These are phyloP conservation scores for Lactarius sanguifluus DNA, from an alignment of 768 basidiomycete genomes.

Conservation along the genomic window DNA sequence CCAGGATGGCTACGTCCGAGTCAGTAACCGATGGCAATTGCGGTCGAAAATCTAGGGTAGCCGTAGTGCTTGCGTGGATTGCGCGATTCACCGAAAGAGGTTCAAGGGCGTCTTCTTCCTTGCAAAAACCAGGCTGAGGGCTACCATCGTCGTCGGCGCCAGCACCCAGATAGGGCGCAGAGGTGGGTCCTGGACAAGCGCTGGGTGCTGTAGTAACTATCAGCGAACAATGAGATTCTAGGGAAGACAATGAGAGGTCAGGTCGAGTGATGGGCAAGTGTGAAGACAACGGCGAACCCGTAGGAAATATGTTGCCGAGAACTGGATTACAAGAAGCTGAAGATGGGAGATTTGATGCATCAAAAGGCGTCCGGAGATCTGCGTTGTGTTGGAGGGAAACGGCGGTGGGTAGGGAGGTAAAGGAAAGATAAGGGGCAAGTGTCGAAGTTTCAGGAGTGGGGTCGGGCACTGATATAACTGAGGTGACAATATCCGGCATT, in stretches of 20 bases:
- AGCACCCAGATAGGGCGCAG: not conserved
- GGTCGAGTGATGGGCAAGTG: not conserved
- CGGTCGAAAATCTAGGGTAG: not conserved
- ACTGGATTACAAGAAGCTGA: not conserved
- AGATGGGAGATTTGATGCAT: no score
- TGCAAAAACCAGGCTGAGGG: no score
- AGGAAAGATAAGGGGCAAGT: not conserved
- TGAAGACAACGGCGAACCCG: not conserved
- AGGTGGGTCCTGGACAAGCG: not conserved
- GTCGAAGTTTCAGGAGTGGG: not conserved
- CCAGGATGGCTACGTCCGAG: not conserved
- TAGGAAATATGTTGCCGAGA: not conserved
- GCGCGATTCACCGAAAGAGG: no score
- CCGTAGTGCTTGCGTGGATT: no score
- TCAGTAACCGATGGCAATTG: not conserved
- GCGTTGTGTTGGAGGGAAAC: not conserved
- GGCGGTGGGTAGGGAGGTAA: not conserved
- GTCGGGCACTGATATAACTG: not conserved
- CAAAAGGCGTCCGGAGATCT: not conserved
- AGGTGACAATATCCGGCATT: not conserved
- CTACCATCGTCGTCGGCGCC: no score
- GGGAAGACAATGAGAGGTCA: not conserved
- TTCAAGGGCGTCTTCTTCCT: no score
- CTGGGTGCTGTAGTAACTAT: accelerated
- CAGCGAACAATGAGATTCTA: not conserved